Percentiles rank a stretch among this genome's conserved stretches.
Conservation (phyloP, 495 filamentous ascomycete genomes). For the Emericellopsis terricola region DNA sequence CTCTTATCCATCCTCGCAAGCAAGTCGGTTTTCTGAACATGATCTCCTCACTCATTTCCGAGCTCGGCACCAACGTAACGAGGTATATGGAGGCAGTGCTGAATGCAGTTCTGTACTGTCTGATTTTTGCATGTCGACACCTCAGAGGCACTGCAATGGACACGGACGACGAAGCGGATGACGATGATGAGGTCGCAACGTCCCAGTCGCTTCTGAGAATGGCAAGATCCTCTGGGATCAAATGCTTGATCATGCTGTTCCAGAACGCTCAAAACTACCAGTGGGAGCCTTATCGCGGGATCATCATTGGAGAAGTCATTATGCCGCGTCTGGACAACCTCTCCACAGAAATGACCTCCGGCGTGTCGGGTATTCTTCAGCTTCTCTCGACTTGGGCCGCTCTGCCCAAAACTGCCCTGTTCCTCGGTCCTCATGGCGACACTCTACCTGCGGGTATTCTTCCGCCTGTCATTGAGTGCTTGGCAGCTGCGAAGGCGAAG, state of each 20-base stretch:
- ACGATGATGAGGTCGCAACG: slow-evolving; percentile 24
- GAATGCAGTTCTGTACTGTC: slow-evolving; percentile 61
- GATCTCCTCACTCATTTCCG: slow-evolving; percentile 72
- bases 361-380: slow-evolving; percentile 64
- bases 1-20: slow-evolving; percentile 46
- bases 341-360: slow-evolving; percentile 72
- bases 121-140: slow-evolving; percentile 49
- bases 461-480: slow-evolving; percentile 47
- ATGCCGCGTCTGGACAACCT: slow-evolving; percentile 63
- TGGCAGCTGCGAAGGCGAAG: slow-evolving; percentile 57
- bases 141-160: slow-evolving; percentile 18
- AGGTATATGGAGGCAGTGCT: slow-evolving; percentile 44
- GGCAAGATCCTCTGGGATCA: slow-evolving; percentile 54
- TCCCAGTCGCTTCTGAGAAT: slow-evolving; percentile 44
- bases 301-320: slow-evolving; percentile 57
- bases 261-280: slow-evolving; percentile 42
- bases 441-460: slow-evolving; percentile 45
- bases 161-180: slow-evolving; percentile 12
- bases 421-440: slow-evolving; percentile 24
- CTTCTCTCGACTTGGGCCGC: slow-evolving; percentile 68
- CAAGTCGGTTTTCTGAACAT: slow-evolving; percentile 81
- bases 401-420: slow-evolving; percentile 42
- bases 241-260: slow-evolving; percentile 64
- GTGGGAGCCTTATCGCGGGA: slow-evolving; percentile 50
- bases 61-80: slow-evolving; percentile 49